These are phyloP conservation scores for Phytophthora gonapodyides DNA, from an alignment of 352 stramenopile species.

Conservation along the genomic window DNA sequence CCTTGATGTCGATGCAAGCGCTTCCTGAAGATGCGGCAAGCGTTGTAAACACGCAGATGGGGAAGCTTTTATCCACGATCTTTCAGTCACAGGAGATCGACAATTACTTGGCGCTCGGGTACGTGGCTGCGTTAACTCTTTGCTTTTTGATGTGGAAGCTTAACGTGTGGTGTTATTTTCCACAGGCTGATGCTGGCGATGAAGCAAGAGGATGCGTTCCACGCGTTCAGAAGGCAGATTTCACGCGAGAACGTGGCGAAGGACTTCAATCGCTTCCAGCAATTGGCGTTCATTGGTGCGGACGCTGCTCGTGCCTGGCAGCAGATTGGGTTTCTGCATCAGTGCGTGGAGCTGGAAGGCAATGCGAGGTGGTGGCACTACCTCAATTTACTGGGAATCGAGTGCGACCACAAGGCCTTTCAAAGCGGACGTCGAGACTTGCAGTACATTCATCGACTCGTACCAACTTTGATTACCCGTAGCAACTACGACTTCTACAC, in stretches of 20 bases:
- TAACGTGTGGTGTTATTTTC: conserved; percentile 10
- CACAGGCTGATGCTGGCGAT: conserved; percentile 74
- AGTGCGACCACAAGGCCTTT: conserved; percentile 80
- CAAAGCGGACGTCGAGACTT: conserved; percentile 69
- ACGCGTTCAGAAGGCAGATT: conserved; percentile 73
- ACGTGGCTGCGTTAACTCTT: conserved; percentile 10
- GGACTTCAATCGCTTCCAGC: conserved; percentile 81
- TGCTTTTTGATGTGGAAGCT: background rate
- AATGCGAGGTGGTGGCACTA: conserved; percentile 89
- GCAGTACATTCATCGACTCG: conserved; percentile 67
- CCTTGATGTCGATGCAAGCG: conserved; percentile 62
- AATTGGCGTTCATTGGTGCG: conserved; percentile 71
- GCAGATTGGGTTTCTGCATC: conserved; percentile 79
- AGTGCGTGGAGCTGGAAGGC: conserved; percentile 79
- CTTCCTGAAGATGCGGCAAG: conserved; percentile 56
- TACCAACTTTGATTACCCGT: conserved; percentile 61
- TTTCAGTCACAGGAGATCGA: conserved; percentile 79
- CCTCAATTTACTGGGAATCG: conserved; percentile 73
- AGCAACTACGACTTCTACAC: conserved; percentile 85
- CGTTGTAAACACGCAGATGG: conserved; percentile 55
- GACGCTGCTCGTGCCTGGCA: conserved; percentile 80
- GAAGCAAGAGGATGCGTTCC: conserved; percentile 75
- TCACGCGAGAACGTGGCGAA: conserved; percentile 82
- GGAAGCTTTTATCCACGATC: conserved; percentile 65
- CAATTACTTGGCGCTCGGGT: conserved; percentile 69